These are phyloP conservation scores for Leishmania lainsoni DNA, from an alignment of 208 protist species.

Conservation along the genomic window DNA sequence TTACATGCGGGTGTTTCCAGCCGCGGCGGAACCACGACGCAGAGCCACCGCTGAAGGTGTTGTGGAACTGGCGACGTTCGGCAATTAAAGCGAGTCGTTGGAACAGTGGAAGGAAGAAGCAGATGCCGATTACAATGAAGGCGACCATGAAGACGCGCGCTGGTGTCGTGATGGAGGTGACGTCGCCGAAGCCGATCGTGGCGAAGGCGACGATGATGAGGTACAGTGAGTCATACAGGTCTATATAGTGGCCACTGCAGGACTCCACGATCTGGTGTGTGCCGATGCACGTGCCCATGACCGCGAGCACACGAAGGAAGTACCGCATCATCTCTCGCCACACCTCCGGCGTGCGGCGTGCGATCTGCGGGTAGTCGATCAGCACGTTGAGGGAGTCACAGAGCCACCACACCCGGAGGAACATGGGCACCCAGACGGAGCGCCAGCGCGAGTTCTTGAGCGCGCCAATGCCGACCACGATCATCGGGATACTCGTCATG, in stretches of 20 bases:
- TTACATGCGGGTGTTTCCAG: slow-evolving; percentile 54
- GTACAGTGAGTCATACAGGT: slow-evolving; percentile 75
- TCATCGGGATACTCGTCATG: slow-evolving; percentile 83
- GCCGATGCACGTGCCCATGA: slow-evolving; percentile 74
- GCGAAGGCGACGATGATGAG: slow-evolving; percentile 71
- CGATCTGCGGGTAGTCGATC: slow-evolving; percentile 71
- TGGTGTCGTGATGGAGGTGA: slow-evolving; percentile 45
- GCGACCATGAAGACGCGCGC: slow-evolving; percentile 70
- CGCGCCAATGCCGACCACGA: slow-evolving; percentile 64
- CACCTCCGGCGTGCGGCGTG: slow-evolving; percentile 54
- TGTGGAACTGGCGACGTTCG: slow-evolving; percentile 49
- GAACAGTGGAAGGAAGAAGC: slow-evolving; percentile 79
- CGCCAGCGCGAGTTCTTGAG: slow-evolving; percentile 48
- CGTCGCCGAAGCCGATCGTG: slow-evolving; percentile 84
- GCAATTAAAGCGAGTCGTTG: slow-evolving; percentile 50
- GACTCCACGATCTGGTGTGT: slow-evolving; percentile 80
- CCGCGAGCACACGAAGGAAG: slow-evolving; percentile 59
- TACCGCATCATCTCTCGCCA: slow-evolving; percentile 68
- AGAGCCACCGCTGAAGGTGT: slow-evolving; percentile 43
- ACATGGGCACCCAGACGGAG: slow-evolving; percentile 80
- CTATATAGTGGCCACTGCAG: slow-evolving; percentile 50
- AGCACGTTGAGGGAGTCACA: slow-evolving; percentile 63
- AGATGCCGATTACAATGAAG: slow-evolving; percentile 77
- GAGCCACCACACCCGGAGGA: slow-evolving; percentile 83
- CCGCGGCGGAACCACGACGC: slow-evolving; percentile 25